These are phyloP conservation scores for Ulota crispa DNA, from an alignment of 225 moss, liverwort and hornwort species.

Conservation along the genomic window DNA sequence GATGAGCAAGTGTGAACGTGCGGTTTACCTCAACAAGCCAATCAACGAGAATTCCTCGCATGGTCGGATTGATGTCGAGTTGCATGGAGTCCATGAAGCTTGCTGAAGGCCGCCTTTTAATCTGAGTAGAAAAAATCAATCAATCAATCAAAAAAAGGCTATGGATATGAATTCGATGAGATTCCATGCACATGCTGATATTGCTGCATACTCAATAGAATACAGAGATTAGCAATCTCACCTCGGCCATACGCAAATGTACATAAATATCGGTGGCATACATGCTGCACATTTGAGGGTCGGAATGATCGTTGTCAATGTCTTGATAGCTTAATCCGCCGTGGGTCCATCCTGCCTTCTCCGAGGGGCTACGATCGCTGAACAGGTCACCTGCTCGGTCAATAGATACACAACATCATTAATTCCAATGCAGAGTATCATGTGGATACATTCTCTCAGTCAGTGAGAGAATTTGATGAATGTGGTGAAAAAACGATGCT, in stretches of 20 bases:
- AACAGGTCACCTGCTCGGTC: conserved; percentile 45
- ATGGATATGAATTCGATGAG: neutral
- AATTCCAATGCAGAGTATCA: neutral
- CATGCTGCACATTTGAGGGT: conserved; percentile 99
- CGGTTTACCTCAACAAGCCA: conserved; percentile 86
- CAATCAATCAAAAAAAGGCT: neutral
- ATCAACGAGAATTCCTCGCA: conserved; percentile 95
- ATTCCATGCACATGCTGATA: neutral
- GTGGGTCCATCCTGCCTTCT: conserved; percentile 47
- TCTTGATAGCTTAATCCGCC: conserved; percentile 60
- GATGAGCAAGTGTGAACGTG: neutral
- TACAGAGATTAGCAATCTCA: conserved; percentile 21
- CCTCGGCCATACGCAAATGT: conserved; percentile 95
- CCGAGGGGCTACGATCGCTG: conserved; percentile 25
- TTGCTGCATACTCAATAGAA: neutral
- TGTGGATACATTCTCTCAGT: neutral
- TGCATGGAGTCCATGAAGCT: conserved; percentile 88
- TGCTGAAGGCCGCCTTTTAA: conserved; percentile 81
- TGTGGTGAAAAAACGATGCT: too few species aligned
- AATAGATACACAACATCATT: neutral
- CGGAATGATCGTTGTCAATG: conserved; percentile 80
- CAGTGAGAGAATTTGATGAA: neutral
- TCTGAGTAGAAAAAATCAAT: conserved; percentile 17
- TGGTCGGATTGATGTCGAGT: conserved; percentile 88
- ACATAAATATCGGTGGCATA: conserved; percentile 92